Base-by-base conservation (phyloP, 2,329 filamentous ascomycete genomes). In the Sporothrix mexicana region DNA sequence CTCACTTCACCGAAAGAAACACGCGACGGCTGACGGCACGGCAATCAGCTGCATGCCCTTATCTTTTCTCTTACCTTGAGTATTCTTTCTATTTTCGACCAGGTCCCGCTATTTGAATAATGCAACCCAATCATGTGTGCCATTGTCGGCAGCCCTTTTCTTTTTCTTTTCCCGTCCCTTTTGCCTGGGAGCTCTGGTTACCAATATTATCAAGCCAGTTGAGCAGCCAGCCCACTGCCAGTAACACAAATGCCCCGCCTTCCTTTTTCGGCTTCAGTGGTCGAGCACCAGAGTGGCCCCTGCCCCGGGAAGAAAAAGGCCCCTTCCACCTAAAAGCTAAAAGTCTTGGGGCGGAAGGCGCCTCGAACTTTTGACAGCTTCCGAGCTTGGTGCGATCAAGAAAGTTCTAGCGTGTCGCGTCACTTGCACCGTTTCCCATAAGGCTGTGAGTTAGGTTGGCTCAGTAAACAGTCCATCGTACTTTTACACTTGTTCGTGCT, bases 221-320 rank as follows among this genome's bases (percentile, higher is more conserved):
- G n/a, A 17, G 51, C 5, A 53, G 6, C 51, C 15, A n/a, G 7
- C 15, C 57, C 30, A 17, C 7, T 23, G 23, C 15, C 7, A 9
- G 9, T n/a, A 23, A 49, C 23, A 36, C 30, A 5, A 36, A 2
- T 51, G 43, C 64, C 64, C 64, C 64, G 43, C 64, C 64, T 68
- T 68, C 45, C 62, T 51, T 13, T 67, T 67, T 15, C 30, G 62
- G 30, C 59, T 62, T 43, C 25, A 62, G 20, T 17, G 59, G 25
- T 36, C 55, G 55, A 43, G 17, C 23, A 67, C 45, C 13, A 49
- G 30, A n/a, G 45, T 30, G 23, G 62, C 43, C 9, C 43, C 64
- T n/a, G 64, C 45, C 23, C 64, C 13, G 15, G 45, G 36, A 68
- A 30, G 20, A 2, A 30, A 12, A 30, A 41, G 45, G 59, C 36